These are phyloP conservation scores for Amaranthus tricolor DNA, from an alignment of 179 eudicot genomes.

Conservation along the genomic window DNA sequence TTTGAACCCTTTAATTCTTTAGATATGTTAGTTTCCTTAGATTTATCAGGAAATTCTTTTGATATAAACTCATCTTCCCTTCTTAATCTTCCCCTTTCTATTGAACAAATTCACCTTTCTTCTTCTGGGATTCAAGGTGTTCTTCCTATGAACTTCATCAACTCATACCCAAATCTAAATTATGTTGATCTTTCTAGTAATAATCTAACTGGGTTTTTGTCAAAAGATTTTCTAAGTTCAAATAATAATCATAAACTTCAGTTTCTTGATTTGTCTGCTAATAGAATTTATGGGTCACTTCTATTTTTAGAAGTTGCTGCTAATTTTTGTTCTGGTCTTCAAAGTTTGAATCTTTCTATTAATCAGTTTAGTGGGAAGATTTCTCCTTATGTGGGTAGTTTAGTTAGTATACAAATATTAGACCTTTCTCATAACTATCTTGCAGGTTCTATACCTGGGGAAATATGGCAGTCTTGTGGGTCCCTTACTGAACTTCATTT, in stretches of 20 bases:
- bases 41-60: slow-evolving; percentile 65
- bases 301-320: slow-evolving; percentile 26
- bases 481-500: slow-evolving; percentile 63
- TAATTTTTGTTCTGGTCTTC: slow-evolving; percentile 55
- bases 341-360: slow-evolving; percentile 48
- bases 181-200: slow-evolving; percentile 60
- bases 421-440: slow-evolving; percentile 82
- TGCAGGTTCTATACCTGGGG: slow-evolving; percentile 57
- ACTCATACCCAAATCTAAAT: slow-evolving; percentile 49
- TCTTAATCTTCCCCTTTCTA: slow-evolving; percentile 53
- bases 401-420: slow-evolving; percentile 45
- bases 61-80: slow-evolving; percentile 58
- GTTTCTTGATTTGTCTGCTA: slow-evolving; percentile 63
- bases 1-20: slow-evolving; percentile 56
- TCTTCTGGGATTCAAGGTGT: slow-evolving; percentile 54
- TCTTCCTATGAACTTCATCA: slow-evolving; percentile 45
- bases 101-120: slow-evolving; percentile 55
- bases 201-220: slow-evolving; percentile 56
- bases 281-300: slow-evolving; percentile 47
- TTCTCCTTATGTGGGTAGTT: slow-evolving; percentile 47
- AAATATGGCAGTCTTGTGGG: slow-evolving; percentile 60
- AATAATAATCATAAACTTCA: slow-evolving; percentile 41
- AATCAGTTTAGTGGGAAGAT: slow-evolving; percentile 59
- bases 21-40: slow-evolving; percentile 57
- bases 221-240: slow-evolving; percentile 40